These are phyloP conservation scores for Posidonia australis DNA, from an alignment of 106 monocot genomes.

Conservation along the genomic window DNA sequence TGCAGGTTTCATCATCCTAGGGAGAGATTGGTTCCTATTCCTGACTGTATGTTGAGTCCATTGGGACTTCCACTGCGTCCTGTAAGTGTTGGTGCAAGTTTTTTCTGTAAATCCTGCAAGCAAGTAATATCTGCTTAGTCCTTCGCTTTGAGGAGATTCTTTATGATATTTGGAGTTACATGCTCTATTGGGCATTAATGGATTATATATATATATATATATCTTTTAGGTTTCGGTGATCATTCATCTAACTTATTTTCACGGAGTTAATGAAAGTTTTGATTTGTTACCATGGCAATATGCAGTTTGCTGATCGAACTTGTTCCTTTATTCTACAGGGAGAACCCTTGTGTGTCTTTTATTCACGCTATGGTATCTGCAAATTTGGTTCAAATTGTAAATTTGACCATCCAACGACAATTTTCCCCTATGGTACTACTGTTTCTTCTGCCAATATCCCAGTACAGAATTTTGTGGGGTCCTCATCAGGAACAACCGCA, in stretches of 20 bases:
- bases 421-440: conserved; percentile 28
- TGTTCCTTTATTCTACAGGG: conserved; percentile 27
- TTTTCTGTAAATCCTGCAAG: too few relatives aligned
- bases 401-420: conserved; percentile 63
- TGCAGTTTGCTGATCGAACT: not conserved
- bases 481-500: conserved; percentile 21
- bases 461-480: conserved; percentile 21
- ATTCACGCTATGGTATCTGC: conserved; percentile 78
- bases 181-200: too few relatives aligned
- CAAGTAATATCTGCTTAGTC: too few relatives aligned
- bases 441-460: conserved; percentile 24
- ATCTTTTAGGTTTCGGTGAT: too few relatives aligned
- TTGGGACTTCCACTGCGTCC: conserved; percentile 76
- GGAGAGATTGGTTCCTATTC: conserved; percentile 45
- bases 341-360: conserved; percentile 58
- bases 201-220: too few relatives aligned
- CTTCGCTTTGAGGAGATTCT: too few relatives aligned
- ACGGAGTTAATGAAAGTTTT: too few relatives aligned
- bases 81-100: conserved; percentile 34
- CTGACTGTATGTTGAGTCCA: conserved; percentile 65
- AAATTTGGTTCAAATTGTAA: conserved; percentile 85
- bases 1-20: conserved; percentile 84
- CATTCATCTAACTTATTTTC: too few relatives aligned
- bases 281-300: too few relatives aligned
- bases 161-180: too few relatives aligned